Evolutionary conservation across 2,329 filamentous ascomycete species (phyloP), one percentile per base, ranked within the genome.

Genomic region (Xylariaceae sp.): DNA sequence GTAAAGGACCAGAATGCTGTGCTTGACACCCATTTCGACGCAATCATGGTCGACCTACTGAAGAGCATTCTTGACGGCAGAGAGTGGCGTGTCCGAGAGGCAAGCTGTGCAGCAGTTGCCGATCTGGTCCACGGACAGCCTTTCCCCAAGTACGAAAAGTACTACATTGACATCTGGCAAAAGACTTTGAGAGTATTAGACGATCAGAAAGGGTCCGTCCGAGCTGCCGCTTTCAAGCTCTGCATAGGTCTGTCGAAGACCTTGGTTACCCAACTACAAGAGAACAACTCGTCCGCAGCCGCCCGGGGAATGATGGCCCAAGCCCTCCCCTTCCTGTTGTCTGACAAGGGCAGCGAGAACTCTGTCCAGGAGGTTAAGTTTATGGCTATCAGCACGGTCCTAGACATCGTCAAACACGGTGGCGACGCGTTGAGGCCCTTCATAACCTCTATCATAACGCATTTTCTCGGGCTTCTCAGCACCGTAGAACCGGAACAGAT

Each of bases 41-140:
- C 77, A 7, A 96, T 98, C 49, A 82, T 98, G 66, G 70, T 80
- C 8, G 92, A 98, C 53, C 64, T 96, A 5, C 67, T 98, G 19
- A 80, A 79, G 46, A 93, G 83, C 52, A 84, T 96, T 26, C 60
- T 96, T 5, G 53, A 57, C 19, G 88, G 86, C 19, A 85, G 82
- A 47, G 92, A 98, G 56, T 98, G 92, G 92, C 76, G 92, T 38
- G 85, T 88, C 24, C 79, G 92, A 36, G 81, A 98, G 60, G 92
- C 92, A 5, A 92, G 87, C 53, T 96, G 92, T 59, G 80, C 83
- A 23, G 92, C 92, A 3, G 80, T 96, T 37, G 79, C 83, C 1
- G 89, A 96, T 53, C 69, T 98, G 1, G 74, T 96, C 6, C 84
- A 92, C 45, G 89, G 89, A 0, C 74, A 84, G 18, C 76, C 80